A percentile compares a stretch with the other conserved stretches of the same genome.
Evolutionary conservation across 2,329 filamentous ascomycete species (phyloP).

Genomic region (Aspergillus sp.): DNA sequence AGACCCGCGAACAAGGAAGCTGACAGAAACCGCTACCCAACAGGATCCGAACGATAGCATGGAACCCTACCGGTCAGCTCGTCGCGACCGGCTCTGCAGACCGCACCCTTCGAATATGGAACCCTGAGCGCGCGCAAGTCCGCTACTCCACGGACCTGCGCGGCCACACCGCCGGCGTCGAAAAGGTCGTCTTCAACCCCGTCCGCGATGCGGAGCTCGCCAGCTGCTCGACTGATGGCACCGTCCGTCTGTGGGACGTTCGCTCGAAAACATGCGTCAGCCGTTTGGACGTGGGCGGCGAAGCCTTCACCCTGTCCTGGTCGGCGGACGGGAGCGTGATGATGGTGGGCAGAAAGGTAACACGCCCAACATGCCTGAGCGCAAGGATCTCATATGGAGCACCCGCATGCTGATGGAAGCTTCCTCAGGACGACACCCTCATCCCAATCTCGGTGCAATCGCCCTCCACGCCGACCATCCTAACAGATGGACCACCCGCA

Average conservation of each 20-base stretch:
- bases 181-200: constrained; percentile 50
- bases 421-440: constrained; percentile 45
- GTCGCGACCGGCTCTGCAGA: constrained; percentile 87
- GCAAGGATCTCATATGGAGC: too few species aligned
- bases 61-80: constrained; percentile 81
- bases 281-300: constrained; percentile 48
- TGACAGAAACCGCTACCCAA: constrained; percentile 1
- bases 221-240: constrained; percentile 49
- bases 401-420: too few species aligned
- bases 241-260: constrained; percentile 51
- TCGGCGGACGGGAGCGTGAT: constrained; percentile 46
- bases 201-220: constrained; percentile 49
- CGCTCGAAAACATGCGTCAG: constrained; percentile 48
- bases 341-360: constrained; percentile 48
- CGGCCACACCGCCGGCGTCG: constrained; percentile 46
- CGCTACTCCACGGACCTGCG: constrained; percentile 49
- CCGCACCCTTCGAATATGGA: constrained; percentile 90
- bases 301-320: constrained; percentile 50
- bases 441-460: constrained; percentile 45
- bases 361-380: neutral
- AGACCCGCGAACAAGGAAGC: neutral
- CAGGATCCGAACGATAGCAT: constrained; percentile 76
- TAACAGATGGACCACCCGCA: constrained; percentile 16
- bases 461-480: constrained; percentile 34
- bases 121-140: constrained; percentile 52